Evolutionary conservation across 441 rosid genomes (phyloP).

Genomic region (Rhodomyrtus psidioides): DNA sequence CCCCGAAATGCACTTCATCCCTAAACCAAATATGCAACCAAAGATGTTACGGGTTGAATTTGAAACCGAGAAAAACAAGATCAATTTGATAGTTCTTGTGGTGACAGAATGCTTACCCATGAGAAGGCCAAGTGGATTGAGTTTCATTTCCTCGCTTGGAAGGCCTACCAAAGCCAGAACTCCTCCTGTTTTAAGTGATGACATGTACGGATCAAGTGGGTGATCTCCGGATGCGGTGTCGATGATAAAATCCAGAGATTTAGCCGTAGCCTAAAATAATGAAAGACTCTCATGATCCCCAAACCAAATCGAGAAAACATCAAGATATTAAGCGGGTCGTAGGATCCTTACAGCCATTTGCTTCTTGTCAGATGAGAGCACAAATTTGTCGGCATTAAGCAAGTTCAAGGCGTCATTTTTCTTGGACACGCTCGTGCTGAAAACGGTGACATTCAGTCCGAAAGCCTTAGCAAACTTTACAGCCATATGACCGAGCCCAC

Average conservation of each 20-base stretch:
- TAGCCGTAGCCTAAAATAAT: not conserved
- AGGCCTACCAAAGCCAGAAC: not conserved
- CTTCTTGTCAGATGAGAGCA: not conserved
- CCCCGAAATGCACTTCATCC: not conserved
- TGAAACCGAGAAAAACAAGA: too few species aligned
- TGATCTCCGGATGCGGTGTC: not conserved
- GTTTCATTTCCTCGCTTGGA: not conserved
- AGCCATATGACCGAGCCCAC: not conserved
- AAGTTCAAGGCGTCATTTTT: not conserved
- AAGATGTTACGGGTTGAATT: not conserved
- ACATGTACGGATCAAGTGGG: not conserved
- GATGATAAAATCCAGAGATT: not conserved
- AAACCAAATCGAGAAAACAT: not conserved
- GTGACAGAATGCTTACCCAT: not conserved
- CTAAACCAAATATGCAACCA: not conserved
- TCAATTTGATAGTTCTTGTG: too few species aligned
- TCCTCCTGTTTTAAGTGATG: not conserved
- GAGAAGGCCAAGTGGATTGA: not conserved
- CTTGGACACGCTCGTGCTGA: not conserved
- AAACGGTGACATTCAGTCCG: not conserved
- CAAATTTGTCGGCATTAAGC: not conserved
- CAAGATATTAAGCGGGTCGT: not conserved
- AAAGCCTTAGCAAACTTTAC: not conserved
- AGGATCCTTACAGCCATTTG: not conserved
- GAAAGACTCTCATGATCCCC: not conserved